These are phyloP conservation scores for Rhizopogon rudus DNA, from an alignment of 768 basidiomycete species.

Conservation along the genomic window DNA sequence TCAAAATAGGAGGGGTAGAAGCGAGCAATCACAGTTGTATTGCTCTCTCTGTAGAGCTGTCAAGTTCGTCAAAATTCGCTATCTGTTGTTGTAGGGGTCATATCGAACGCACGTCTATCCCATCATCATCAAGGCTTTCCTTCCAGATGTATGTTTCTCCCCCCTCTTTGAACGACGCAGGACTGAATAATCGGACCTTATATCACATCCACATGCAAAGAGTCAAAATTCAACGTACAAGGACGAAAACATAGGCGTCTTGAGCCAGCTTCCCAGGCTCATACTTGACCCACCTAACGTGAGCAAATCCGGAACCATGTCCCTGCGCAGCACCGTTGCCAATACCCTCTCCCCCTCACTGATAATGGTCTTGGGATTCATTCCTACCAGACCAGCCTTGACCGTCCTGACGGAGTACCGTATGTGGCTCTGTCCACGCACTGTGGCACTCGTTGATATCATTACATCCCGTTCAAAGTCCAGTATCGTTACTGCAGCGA, in stretches of 20 bases:
- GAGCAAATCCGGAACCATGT: background rate
- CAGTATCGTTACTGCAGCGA: background rate
- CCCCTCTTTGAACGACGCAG: background rate
- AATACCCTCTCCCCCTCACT: background rate
- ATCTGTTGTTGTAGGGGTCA: background rate
- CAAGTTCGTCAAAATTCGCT: background rate
- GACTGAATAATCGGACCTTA: background rate
- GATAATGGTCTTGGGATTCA: background rate
- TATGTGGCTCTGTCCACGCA: background rate
- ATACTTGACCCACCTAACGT: background rate
- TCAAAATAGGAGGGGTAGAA: background rate
- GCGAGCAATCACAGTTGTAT: background rate
- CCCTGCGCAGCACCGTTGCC: background rate
- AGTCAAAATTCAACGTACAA: background rate
- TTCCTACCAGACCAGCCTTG: background rate
- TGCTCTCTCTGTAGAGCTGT: background rate
- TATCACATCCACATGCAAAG: background rate
- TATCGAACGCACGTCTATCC: background rate
- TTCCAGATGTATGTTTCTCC: background rate
- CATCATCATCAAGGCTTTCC: background rate
- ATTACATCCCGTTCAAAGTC: conserved; percentile 2
- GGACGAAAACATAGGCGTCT: background rate
- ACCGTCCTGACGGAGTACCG: background rate
- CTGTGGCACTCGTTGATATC: background rate
- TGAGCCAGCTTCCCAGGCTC: background rate